A percentile compares a stretch with the other conserved stretches of the same genome.
Conservation (phyloP, 352 stramenopile species). For the Elongisporangium senticosum region DNA sequence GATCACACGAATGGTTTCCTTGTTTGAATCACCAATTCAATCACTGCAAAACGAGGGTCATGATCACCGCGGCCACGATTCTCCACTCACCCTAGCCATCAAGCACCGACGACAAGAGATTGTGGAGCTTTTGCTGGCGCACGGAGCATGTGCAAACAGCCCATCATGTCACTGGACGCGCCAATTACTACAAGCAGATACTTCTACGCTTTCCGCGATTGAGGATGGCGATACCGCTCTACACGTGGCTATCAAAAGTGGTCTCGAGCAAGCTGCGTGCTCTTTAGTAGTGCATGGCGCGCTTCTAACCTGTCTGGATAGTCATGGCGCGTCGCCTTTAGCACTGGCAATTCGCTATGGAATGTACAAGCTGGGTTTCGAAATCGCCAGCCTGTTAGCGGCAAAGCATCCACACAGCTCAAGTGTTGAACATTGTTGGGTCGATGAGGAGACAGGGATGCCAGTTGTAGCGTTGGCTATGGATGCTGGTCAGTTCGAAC, state of each 20-base stretch:
- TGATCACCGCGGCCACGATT: slow-evolving; percentile 43
- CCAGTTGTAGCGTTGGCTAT: slow-evolving; percentile 41
- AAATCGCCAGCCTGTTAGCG: slow-evolving; percentile 10
- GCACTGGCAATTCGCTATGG: slow-evolving; percentile 51
- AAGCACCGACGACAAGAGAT: slow-evolving; percentile 50
- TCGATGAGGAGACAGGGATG: slow-evolving; percentile 40
- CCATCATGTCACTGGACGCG: slow-evolving; percentile 17
- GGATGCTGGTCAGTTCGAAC: slow-evolving; percentile 52
- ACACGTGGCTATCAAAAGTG: slow-evolving; percentile 57
- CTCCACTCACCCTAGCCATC: slow-evolving; percentile 50
- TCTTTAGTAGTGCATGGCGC: slow-evolving; percentile 44
- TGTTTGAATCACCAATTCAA: slow-evolving; percentile 9
- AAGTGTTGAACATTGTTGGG: slow-evolving; percentile 18
- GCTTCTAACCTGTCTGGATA: slow-evolving; percentile 34
- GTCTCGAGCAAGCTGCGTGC: slow-evolving; percentile 29
- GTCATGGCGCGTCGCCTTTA: slow-evolving; percentile 27
- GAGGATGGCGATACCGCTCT: slow-evolving; percentile 34
- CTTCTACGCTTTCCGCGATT: slow-evolving; percentile 1
- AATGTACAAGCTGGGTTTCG: slow-evolving; percentile 43
- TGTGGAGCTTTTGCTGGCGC: slow-evolving; percentile 32
- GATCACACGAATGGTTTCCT: slow-evolving; percentile 28
- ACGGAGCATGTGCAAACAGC: slow-evolving; percentile 25
- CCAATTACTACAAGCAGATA: neutral
- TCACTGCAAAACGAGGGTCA: slow-evolving; percentile 9
- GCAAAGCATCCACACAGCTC: slow-evolving; percentile 1